Percentiles rank a stretch among this genome's conserved stretches.
These are phyloP conservation scores for Mucor saturninus DNA, from an alignment of 371 early-diverging fungal genomes.

Conservation along the genomic window DNA sequence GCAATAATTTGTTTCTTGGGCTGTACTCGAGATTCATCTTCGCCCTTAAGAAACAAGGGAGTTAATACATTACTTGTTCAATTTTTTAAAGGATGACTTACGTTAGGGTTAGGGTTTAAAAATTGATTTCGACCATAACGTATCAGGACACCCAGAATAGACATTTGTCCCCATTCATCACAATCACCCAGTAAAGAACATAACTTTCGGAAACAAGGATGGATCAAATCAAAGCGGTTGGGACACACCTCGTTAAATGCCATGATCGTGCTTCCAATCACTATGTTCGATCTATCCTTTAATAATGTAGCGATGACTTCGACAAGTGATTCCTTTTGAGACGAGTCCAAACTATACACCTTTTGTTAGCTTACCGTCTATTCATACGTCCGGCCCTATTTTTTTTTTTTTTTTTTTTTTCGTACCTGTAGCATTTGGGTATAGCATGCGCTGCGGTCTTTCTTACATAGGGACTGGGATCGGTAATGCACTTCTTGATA, in stretches of 20 bases:
- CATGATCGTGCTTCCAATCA: constrained; percentile 86
- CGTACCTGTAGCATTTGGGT: constrained; percentile 82
- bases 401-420: background rate
- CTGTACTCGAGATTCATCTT: constrained; percentile 37
- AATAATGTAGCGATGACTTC: constrained; percentile 80
- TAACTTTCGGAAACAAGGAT: constrained; percentile 87
- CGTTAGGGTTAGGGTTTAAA: constrained; percentile 61
- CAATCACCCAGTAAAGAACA: constrained; percentile 85
- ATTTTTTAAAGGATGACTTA: constrained; percentile 15
- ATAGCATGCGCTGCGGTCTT: constrained; percentile 93
- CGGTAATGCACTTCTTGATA: constrained; percentile 83
- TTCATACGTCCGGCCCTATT: background rate
- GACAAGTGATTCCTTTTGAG: constrained; percentile 74
- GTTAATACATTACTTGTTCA: background rate
- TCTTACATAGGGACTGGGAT: constrained; percentile 91
- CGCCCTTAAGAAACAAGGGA: constrained; percentile 24
- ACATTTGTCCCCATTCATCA: constrained; percentile 96
- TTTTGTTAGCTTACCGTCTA: background rate
- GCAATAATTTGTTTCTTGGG: constrained; percentile 29
- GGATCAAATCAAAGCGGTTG: constrained; percentile 82
- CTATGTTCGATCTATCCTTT: constrained; percentile 84
- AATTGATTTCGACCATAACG: constrained; percentile 80
- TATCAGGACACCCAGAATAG: constrained; percentile 77
- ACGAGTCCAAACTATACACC: constrained; percentile 71
- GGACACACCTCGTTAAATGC: constrained; percentile 91